phyloP scores from a whole-genome alignment of 2,329 filamentous ascomycete species.

The Zymoseptoria tritici region DNA sequence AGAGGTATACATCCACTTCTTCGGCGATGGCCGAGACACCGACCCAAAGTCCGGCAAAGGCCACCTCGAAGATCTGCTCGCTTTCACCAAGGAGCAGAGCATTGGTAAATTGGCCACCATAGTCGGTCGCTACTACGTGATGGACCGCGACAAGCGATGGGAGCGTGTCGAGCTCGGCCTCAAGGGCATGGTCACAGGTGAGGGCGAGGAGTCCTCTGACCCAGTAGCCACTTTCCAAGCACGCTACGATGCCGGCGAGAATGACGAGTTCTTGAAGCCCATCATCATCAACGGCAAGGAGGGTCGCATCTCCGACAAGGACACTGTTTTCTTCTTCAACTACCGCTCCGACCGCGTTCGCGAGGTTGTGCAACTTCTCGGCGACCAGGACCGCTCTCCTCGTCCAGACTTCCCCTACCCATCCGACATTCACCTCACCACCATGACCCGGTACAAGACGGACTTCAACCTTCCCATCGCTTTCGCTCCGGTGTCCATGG shows the following conservation, averaged over 20 bases:
- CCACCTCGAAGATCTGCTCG: constrained; percentile 81
- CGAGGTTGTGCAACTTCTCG: constrained; percentile 90
- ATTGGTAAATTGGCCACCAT: constrained; percentile 83
- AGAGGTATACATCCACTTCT: constrained; percentile 97
- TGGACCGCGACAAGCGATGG: constrained; percentile 99
- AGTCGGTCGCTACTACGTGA: constrained; percentile 94
- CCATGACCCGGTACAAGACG: constrained; percentile 97
- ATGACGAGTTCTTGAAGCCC: constrained; percentile 95
- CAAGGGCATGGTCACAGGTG: constrained; percentile 75
- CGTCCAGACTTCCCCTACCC: constrained; percentile 89
- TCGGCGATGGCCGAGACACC: constrained; percentile 94
- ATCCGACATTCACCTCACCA: constrained; percentile 77
- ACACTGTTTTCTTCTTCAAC: constrained; percentile 99
- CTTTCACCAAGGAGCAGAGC: constrained; percentile 74
- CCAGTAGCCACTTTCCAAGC: constrained; percentile 80
- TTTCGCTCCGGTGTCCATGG: constrained; percentile 92
- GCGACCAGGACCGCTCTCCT: constrained; percentile 84
- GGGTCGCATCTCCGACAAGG: constrained; percentile 78
- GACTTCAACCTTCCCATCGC: constrained; percentile 89
- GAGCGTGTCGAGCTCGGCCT: constrained; percentile 85
- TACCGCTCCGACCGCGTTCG: constrained; percentile 97
- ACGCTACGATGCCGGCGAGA: constrained; percentile 80
- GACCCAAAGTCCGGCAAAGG: constrained; percentile 88
- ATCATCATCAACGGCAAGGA: constrained; percentile 90
- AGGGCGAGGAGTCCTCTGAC: constrained; percentile 79